Percentiles rank a stretch among this genome's conserved stretches.
Conservation (phyloP, 2,329 filamentous ascomycete genomes). For the Epicoccum nigrum region DNA sequence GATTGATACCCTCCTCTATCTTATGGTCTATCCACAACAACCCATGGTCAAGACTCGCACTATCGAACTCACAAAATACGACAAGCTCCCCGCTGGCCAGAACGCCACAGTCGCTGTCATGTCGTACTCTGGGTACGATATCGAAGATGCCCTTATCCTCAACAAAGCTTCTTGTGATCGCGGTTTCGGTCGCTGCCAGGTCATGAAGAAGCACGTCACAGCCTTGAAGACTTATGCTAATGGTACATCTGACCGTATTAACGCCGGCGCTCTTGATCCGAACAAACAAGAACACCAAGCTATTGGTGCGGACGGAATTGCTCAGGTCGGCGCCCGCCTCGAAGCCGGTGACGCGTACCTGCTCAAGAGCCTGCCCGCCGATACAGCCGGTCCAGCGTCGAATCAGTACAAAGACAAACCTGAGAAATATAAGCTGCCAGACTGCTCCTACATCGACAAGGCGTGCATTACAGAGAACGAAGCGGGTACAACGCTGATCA, state of each 20-base stretch:
- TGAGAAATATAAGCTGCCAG: constrained; percentile 80
- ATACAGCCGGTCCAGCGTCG: constrained; percentile 72
- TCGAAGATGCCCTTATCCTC: constrained; percentile 94
- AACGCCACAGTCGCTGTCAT: constrained; percentile 98
- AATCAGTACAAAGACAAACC: constrained; percentile 70
- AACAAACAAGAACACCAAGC: constrained; percentile 67
- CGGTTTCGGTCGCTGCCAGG: constrained; percentile 95
- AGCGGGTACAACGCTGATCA: constrained; percentile 81
- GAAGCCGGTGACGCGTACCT: constrained; percentile 83
- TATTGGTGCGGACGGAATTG: constrained; percentile 85
- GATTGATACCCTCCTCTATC: constrained; percentile 94
- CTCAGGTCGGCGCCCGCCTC: constrained; percentile 82
- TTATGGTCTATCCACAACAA: constrained; percentile 96
- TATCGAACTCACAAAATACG: constrained; percentile 95
- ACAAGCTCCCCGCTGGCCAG: constrained; percentile 94
- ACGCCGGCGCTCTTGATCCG: constrained; percentile 43
- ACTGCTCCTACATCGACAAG: constrained; percentile 92
- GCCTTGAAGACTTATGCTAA: constrained; percentile 90
- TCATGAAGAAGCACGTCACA: constrained; percentile 92
- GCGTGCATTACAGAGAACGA: constrained; percentile 92
- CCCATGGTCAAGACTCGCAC: constrained; percentile 98
- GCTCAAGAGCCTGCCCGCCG: constrained; percentile 84
- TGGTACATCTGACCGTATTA: constrained; percentile 66
- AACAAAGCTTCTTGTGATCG: constrained; percentile 96
- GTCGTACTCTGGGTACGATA: constrained; percentile 99